Percentiles rank a stretch among this genome's conserved stretches.
These are phyloP conservation scores for Ogataea thermomethanolica DNA, from an alignment of 805 yeast genomes.

Conservation along the genomic window DNA sequence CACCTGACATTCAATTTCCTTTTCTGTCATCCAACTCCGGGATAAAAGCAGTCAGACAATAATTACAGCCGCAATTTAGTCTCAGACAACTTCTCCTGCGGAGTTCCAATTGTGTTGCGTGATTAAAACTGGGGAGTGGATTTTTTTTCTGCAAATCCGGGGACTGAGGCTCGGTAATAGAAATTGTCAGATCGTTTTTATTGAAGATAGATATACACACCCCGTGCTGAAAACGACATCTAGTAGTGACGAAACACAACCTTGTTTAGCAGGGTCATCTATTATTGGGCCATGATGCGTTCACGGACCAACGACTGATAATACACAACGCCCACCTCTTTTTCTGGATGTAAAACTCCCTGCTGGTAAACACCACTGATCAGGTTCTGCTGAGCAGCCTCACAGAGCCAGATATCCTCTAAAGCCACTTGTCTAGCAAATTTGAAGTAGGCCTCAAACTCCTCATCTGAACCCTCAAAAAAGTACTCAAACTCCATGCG, in stretches of 20 bases:
- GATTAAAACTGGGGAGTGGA: neutral
- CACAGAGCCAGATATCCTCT: slow-evolving; percentile 32
- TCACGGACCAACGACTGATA: slow-evolving; percentile 21
- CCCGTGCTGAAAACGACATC: too few relatives aligned
- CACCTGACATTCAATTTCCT: too few relatives aligned
- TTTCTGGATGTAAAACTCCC: slow-evolving; percentile 29
- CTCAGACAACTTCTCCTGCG: too few relatives aligned
- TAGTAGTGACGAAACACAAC: too few relatives aligned
- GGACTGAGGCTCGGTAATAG: neutral
- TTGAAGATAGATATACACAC: too few relatives aligned
- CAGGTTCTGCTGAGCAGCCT: slow-evolving; percentile 29
- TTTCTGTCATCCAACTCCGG: too few relatives aligned
- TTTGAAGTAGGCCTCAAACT: slow-evolving; percentile 26
- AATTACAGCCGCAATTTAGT: too few relatives aligned
- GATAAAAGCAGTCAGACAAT: too few relatives aligned
- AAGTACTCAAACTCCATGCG: slow-evolving; percentile 33
- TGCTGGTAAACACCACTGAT: slow-evolving; percentile 22
- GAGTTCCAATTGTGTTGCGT: too few relatives aligned
- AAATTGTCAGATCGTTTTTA: neutral
- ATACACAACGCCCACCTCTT: slow-evolving; percentile 27
- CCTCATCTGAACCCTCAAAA: slow-evolving; percentile 28
- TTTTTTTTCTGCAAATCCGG: neutral
- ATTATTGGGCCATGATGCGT: slow-evolving; percentile 14
- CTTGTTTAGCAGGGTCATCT: neutral
- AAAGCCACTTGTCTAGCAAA: slow-evolving; percentile 33